Conservation (phyloP, 75 land plant species). For the Picea glauca region DNA sequence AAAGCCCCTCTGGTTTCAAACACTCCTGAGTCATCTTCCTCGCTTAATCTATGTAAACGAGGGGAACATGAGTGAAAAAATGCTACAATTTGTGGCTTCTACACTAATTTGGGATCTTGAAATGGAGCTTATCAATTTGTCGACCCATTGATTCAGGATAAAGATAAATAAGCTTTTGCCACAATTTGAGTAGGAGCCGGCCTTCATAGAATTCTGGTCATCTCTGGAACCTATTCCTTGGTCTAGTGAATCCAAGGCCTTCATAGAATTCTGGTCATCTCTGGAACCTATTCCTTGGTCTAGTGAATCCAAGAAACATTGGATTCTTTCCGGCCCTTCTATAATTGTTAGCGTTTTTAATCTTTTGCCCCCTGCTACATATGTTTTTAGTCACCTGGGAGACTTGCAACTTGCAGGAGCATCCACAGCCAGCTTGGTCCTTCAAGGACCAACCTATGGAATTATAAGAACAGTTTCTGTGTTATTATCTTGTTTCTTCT, state of each 20-base stretch:
- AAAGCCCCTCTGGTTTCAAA: too few species aligned
- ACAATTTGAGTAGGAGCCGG: not conserved
- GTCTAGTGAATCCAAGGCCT: constrained; percentile 27
- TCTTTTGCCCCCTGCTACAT: constrained; percentile 41
- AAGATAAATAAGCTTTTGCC: not conserved
- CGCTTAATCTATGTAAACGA: too few species aligned
- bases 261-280: not conserved
- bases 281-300: not conserved
- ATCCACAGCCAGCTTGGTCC: constrained; percentile 50
- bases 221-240: not conserved
- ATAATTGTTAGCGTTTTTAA: constrained; percentile 42
- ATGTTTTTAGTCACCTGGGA: constrained; percentile 73
- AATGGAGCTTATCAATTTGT: too few species aligned
- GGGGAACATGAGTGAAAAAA: too few species aligned
- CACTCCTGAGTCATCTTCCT: too few species aligned
- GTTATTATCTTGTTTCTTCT: not conserved
- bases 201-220: not conserved
- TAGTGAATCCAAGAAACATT: constrained; percentile 41
- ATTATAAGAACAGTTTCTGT: constrained; percentile 29
- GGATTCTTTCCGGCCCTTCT: constrained; percentile 43
- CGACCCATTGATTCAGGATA: too few species aligned
- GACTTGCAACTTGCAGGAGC: constrained; percentile 56
- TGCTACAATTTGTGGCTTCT: too few species aligned
- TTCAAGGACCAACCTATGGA: constrained; percentile 50
- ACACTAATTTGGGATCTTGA: too few species aligned